These are phyloP conservation scores for Arthrobotrys sinensis DNA, from an alignment of 2,329 filamentous ascomycete genomes.

Conservation along the genomic window DNA sequence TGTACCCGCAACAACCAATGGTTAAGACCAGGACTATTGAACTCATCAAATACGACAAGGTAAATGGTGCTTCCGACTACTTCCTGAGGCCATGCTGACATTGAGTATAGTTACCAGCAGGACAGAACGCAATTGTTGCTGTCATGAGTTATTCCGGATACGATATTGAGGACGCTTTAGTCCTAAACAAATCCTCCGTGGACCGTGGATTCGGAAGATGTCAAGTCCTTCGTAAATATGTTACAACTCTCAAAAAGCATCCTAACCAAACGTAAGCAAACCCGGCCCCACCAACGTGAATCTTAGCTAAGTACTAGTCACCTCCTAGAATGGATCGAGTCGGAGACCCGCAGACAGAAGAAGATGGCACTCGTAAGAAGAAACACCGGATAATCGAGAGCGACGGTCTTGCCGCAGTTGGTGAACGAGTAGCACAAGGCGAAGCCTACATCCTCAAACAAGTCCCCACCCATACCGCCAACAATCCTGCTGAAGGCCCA, in stretches of 20 bases:
- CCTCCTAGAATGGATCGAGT: constrained; percentile 75
- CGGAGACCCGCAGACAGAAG: constrained; percentile 73
- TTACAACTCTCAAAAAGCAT: constrained; percentile 88
- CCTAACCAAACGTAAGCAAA: constrained; percentile 75
- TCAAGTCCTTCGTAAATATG: constrained; percentile 97
- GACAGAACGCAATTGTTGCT: constrained; percentile 96
- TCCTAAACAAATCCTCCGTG: constrained; percentile 94
- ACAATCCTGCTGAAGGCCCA: constrained; percentile 79
- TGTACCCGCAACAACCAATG: constrained; percentile 97
- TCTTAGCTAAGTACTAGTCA: constrained; percentile 2
- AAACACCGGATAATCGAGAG: constrained; percentile 82
- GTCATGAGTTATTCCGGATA: constrained; percentile 99
- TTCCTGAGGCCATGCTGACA: constrained; percentile 21
- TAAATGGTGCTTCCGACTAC: background rate
- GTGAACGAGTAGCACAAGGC: constrained; percentile 81
- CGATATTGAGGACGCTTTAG: constrained; percentile 98
- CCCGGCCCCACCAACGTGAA: constrained; percentile 65
- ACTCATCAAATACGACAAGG: constrained; percentile 93
- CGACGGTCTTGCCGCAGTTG: constrained; percentile 92
- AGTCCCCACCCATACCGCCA: constrained; percentile 82
- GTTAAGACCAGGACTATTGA: constrained; percentile 98
- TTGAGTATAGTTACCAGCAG: constrained; percentile 78
- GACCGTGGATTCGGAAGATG: constrained; percentile 96
- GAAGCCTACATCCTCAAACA: constrained; percentile 94
- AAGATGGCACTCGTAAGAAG: constrained; percentile 74